phyloP scores from a whole-genome alignment of 2,329 filamentous ascomycete genomes.

The Aurifilum marmelostoma region DNA sequence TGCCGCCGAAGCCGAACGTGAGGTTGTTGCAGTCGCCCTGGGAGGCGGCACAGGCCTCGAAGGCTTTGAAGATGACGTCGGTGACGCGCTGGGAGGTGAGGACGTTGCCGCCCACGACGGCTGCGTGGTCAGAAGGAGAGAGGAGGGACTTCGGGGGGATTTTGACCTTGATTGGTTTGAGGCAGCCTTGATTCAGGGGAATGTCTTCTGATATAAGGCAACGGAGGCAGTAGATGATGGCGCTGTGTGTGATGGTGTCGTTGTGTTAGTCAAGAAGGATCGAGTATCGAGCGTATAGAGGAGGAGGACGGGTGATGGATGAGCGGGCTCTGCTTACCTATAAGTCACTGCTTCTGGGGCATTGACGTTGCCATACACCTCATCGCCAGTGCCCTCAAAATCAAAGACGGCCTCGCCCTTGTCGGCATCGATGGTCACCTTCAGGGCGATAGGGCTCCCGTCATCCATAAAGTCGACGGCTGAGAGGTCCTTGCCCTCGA shows the following conservation, averaged over 20 bases:
- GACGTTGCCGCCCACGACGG: slow-evolving; percentile 83
- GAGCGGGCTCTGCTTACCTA: slow-evolving; percentile 36
- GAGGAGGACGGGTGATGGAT: accelerated
- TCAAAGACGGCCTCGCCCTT: slow-evolving; percentile 80
- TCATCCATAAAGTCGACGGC: slow-evolving; percentile 88
- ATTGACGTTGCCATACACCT: slow-evolving; percentile 78
- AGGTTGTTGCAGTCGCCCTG: slow-evolving; percentile 86
- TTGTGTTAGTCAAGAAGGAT: no score
- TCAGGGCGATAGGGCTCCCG: slow-evolving; percentile 75
- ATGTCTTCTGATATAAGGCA: slow-evolving; percentile 82
- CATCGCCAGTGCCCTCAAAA: slow-evolving; percentile 73
- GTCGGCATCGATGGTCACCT: slow-evolving; percentile 72
- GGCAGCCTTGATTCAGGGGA: slow-evolving; percentile 83
- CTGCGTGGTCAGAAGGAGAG: slow-evolving; percentile 74
- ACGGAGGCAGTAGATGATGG: slow-evolving; percentile 84
- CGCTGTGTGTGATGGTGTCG: slow-evolving; percentile 43
- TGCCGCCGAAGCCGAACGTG: slow-evolving; percentile 80
- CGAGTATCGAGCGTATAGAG: no score
- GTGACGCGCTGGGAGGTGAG: slow-evolving; percentile 80
- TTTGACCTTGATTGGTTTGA: slow-evolving; percentile 73
- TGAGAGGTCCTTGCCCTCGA: slow-evolving; percentile 70
- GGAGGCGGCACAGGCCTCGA: slow-evolving; percentile 75
- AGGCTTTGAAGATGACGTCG: slow-evolving; percentile 80
- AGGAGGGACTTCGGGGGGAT: slow-evolving; percentile 78
- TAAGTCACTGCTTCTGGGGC: slow-evolving; percentile 79